Evolutionary conservation across 352 stramenopile species (phyloP), one percentile per base, ranked within the genome.

Genomic region (Phytophthora cactorum): DNA sequence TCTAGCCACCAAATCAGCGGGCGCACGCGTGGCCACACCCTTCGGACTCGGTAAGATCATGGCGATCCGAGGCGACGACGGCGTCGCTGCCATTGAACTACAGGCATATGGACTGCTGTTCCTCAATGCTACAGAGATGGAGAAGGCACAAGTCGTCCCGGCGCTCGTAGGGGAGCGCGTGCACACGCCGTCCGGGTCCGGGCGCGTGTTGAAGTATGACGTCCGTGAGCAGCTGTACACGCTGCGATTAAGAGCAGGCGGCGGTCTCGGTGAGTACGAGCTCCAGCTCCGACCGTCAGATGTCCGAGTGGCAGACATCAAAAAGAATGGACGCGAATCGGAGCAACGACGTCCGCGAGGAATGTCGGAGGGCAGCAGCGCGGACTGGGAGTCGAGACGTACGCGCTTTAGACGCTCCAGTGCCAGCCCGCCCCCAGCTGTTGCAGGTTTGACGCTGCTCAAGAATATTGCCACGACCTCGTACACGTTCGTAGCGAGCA

Each of bases 381-480:
- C 47, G 22, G 56, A 70, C 53, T 60, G 53, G 67, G 58, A 59
- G 28, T 59, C 55, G 46, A 56, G 62, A 57, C 67, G 57, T n/a
- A 43, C 59, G 1, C 54, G 52, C 7, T 53, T 51, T 41, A 63
- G 64, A 58, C 51, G 55, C 11, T 70, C 54, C 3, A 74, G 52
- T 50, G 39, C 39, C 27, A 60, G 61, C 25, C 72, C 74, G 11
- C 44, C 52, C 8, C 46, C 57, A 15, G 62, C 31, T 29, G 62
- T 64, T 9, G 65, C 72, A 17, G 69, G 75, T 0, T 75, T 85
- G 31, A 78, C 66, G 49, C 67, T 93, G 52, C 67, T 91, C 22
- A 88, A 89, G 63, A 85, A 72, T 41, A 77, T 92, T 59, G 86
- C 80, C 9, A 80, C 72, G 38, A 91, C 83, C 2, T 92, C 85